Evolutionary conservation across 768 basidiomycete species (phyloP), one percentile per base, ranked within the genome.

Genomic region (Pseudohyphozyma bogoriensis): DNA sequence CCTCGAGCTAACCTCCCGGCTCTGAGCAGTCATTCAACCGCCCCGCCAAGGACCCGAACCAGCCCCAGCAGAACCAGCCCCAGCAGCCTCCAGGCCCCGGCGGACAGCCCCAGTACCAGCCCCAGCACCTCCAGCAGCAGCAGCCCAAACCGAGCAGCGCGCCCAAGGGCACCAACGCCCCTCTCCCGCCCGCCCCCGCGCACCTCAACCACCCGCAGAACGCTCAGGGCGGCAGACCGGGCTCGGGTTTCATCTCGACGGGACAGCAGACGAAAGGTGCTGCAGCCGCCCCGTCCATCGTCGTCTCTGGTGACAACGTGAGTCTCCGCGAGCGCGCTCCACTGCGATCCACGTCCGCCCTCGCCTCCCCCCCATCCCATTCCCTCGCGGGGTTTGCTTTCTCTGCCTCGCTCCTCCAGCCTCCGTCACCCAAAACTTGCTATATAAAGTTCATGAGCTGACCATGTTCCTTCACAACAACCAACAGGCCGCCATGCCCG

Each of bases 271-370:
- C 36, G 1, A 55, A 55, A 35, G 59, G 56, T 12, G 45, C 51
- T 0, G 13, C 12, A 11, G 58, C 40, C 32, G 65, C 60, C 12
- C 60, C 65, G 2, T 22, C 51, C 2, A 66, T 66, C 47, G 65
- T 66, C 29, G 60, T 62, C 36, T 62, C 60, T 35, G 39, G 36
- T 8, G 65, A 66, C 24, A 62, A n/a, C 33, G 65, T 66, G 31
- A 49, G 63, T 55, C 15, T 15, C 18, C 9, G 6, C 73, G 36
- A 51, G 69, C 1, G 66, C 73, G 45, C 71, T 71, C 42, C 72
- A 73, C 58, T 71, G n/a, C 70, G 5, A 62, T 71, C n/a, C 69
- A 71, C 5, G 68, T 72, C 49, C 55, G 72, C 50, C 24, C 56
- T 49, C 54, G 50, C 16, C 29, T n/a, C 18, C 26, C 60, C 26